Evolutionary conservation across 371 early-diverging fungal genomes (phyloP), one percentile per base, ranked within the genome.

Genomic region (Phascolomyces articulosus): DNA sequence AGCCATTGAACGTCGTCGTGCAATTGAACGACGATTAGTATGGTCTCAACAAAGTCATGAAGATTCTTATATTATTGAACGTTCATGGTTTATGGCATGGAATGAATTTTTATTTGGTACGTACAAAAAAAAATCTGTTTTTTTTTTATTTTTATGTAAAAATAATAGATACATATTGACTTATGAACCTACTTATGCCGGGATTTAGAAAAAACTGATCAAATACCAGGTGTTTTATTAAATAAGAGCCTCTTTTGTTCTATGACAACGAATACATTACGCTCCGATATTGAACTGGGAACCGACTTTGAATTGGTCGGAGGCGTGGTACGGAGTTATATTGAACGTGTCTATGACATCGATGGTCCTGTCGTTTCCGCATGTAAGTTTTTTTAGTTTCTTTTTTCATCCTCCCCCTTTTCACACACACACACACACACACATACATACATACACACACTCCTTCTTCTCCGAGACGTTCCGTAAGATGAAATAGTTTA

Each of bases 271-370:
- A 57, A 23, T 31, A 20, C 28, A 51, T 55, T 65, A 10, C 56
- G 31, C 9, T 40, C 60, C 34, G 48, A 58, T 41, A 49, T 65
- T 10, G 40, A 54, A 21, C 54, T 59, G 11, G 54, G 58, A 18
- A 53, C 23, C n/a, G 49, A 65, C 29, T 65, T 65, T 27, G 59
- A 56, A 23, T 41, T 65, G 8, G 65, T 65, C 3, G 34, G 58
- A 18, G 55, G 58, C 3, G 60, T 38, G 7, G 23, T 65, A 15
- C 47, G 48, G 18, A 58, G 59, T 29, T 65, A 65, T 44, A 53
- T 65, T 11, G 54, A 58, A 21, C 59, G 65, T 26, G 41, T 54
- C 18, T 65, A 65, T 54, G 60, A 48, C 31, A 29, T 65, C 2
- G 38, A 60, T 20, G 65, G 65, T 2, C 41, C 40, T 4, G 31